These are phyloP conservation scores for Xylaria nigripes DNA, from an alignment of 495 filamentous ascomycete genomes.

Conservation along the genomic window DNA sequence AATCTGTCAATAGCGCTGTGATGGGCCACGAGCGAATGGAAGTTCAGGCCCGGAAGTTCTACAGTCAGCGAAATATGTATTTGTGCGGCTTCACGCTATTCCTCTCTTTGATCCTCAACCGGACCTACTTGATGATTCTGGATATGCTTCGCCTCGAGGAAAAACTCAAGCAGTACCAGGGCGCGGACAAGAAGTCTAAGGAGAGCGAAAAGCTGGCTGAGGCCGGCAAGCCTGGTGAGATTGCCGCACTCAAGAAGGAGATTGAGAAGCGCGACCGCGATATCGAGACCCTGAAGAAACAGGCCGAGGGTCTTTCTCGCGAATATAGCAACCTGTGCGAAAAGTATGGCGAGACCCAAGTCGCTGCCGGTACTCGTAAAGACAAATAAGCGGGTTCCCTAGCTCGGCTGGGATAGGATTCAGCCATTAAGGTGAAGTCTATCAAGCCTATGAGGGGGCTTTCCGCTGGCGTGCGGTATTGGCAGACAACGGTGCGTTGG, in stretches of 20 bases:
- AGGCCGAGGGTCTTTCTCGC: slow-evolving; percentile 61
- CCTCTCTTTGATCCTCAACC: slow-evolving; percentile 97
- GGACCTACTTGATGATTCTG: slow-evolving; percentile 95
- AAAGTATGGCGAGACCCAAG: slow-evolving; percentile 52
- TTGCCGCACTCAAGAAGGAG: slow-evolving; percentile 57
- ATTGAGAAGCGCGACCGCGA: slow-evolving; percentile 64
- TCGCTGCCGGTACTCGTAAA: slow-evolving; percentile 55
- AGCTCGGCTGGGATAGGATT: not conserved
- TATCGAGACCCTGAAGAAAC: slow-evolving; percentile 76
- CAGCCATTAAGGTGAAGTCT: not conserved
- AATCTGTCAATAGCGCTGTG: slow-evolving; percentile 40
- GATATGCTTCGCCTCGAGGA: slow-evolving; percentile 90
- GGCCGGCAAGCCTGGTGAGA: slow-evolving; percentile 52
- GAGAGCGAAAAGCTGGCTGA: slow-evolving; percentile 68
- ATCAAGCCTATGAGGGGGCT: not conserved
- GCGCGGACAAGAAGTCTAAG: slow-evolving; percentile 66
- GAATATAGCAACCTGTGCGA: slow-evolving; percentile 84
- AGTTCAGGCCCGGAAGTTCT: slow-evolving; percentile 98
- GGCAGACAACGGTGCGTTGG: not conserved
- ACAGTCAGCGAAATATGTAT: slow-evolving; percentile 99
- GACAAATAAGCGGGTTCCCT: slow-evolving; percentile 43
- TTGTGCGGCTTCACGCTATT: slow-evolving; percentile 99
- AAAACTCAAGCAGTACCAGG: slow-evolving; percentile 78
- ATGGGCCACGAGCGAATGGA: slow-evolving; percentile 91
- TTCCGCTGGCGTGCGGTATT: not conserved